A percentile compares a stretch with the other conserved stretches of the same genome.
Evolutionary conservation across 2,329 filamentous ascomycete genomes (phyloP).

Genomic region (Karstenula rhodostoma): DNA sequence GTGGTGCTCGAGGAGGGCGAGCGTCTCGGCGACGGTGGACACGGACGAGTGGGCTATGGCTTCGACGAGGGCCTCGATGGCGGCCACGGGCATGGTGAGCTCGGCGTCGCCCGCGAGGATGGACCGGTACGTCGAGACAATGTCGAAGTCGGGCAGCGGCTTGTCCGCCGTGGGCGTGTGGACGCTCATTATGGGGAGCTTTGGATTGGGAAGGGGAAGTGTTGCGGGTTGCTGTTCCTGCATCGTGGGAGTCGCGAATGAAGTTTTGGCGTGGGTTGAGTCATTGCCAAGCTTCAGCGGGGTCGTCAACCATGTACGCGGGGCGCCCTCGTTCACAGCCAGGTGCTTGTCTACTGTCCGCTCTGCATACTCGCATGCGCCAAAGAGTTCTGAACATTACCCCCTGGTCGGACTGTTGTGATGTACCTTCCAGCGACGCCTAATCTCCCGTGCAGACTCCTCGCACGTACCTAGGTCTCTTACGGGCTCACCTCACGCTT

Average conservation of each 20-base stretch:
- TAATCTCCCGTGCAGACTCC: too few relatives aligned
- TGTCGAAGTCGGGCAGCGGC: conserved; percentile 53
- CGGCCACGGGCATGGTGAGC: conserved; percentile 93
- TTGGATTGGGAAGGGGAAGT: neutral
- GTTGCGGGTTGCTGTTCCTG: neutral
- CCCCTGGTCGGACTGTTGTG: neutral
- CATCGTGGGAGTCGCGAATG: neutral
- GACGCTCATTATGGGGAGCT: conserved; percentile 33
- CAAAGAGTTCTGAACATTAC: neutral
- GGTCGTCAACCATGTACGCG: neutral
- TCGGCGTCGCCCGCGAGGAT: conserved; percentile 76
- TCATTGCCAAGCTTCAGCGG: conserved; percentile 11
- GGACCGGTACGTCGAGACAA: conserved; percentile 71
- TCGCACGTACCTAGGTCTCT: too few relatives aligned
- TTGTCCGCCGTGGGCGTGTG: conserved; percentile 24
- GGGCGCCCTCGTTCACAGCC: neutral
- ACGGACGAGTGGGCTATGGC: conserved; percentile 81
- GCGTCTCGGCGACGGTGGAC: conserved; percentile 91
- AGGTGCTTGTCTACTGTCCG: neutral
- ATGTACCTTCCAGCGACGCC: too few relatives aligned
- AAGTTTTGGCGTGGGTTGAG: conserved; percentile 7
- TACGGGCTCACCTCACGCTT: too few relatives aligned
- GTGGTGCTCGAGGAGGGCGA: conserved; percentile 81
- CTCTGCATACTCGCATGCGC: neutral
- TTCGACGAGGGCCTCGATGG: conserved; percentile 89